Percentiles rank a stretch among this genome's conserved stretches.
Evolutionary conservation across 192 early-diverging fungal genomes (phyloP).

Genomic region (Coemansia nantahalensis): DNA sequence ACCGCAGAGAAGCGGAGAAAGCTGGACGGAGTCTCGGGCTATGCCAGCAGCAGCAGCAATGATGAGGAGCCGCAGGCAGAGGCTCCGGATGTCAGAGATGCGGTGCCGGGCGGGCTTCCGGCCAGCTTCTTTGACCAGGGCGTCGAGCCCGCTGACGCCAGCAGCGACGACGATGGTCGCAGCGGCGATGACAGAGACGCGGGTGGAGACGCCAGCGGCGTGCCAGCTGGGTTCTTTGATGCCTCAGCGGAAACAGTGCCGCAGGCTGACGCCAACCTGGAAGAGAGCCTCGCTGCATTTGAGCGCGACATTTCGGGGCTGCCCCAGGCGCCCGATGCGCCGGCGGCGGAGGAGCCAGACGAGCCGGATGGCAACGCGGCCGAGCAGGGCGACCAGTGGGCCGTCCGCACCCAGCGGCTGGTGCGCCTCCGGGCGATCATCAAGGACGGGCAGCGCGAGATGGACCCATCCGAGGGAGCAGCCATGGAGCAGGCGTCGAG

Average conservation of each 20-base stretch:
- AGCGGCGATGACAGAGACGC: too few relatives aligned
- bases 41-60: conserved; percentile 8
- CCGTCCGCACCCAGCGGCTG: conserved; percentile 6
- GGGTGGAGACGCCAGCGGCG: background rate
- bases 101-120: conserved; percentile 2
- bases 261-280: conserved; percentile 1
- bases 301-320: conserved; percentile 25
- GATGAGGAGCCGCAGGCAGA: background rate
- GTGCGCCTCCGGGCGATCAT: conserved; percentile 17
- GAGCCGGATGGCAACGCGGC: background rate
- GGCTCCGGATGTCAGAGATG: conserved; percentile 1
- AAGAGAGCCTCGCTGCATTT: conserved; percentile 16
- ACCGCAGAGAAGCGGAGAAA: conserved; percentile 15
- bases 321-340: background rate
- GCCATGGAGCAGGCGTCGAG: background rate
- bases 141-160: background rate
- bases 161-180: background rate
- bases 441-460: conserved; percentile 12
- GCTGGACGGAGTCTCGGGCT: conserved; percentile 1
- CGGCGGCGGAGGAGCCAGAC: background rate
- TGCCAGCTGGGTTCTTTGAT: conserved; percentile 17
- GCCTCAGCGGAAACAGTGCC: background rate
- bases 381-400: conserved; percentile 14
- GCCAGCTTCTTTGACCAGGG: conserved; percentile 16
- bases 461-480: conserved; percentile 9